Conservation (phyloP, 2,329 filamentous ascomycete genomes). For the Drechslera avenae region DNA sequence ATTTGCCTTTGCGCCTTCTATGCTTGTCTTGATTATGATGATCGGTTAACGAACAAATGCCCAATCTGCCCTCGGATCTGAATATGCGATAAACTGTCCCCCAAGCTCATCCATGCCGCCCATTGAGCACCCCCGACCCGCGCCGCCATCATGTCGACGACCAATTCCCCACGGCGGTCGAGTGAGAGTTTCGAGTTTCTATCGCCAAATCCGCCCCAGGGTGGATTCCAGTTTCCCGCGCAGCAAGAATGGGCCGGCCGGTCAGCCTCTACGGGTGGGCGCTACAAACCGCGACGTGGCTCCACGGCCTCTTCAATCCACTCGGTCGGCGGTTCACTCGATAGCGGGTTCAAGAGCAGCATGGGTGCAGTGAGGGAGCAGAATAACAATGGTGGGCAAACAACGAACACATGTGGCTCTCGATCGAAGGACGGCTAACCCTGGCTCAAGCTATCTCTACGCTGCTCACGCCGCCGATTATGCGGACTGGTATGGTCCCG, state of each 20-base stretch:
- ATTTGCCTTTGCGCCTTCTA: background rate
- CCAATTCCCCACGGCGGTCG: constrained; percentile 51
- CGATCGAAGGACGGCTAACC: constrained; percentile 18
- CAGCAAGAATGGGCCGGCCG: constrained; percentile 60
- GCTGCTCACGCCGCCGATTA: constrained; percentile 86
- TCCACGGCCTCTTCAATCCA: constrained; percentile 87
- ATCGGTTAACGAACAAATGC: background rate
- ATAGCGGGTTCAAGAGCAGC: constrained; percentile 67
- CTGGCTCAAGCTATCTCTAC: constrained; percentile 77
- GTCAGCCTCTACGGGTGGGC: constrained; percentile 52
- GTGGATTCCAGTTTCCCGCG: constrained; percentile 62
- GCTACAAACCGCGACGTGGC: constrained; percentile 67
- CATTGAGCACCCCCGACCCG: constrained; percentile 31
- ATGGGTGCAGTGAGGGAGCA: constrained; percentile 69
- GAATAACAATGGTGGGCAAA: constrained; percentile 74
- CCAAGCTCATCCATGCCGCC: constrained; percentile 40
- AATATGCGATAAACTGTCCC: constrained; percentile 21
- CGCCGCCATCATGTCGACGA: constrained; percentile 48
- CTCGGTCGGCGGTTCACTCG: constrained; percentile 83
- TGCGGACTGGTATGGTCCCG: constrained; percentile 83
- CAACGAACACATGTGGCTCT: background rate
- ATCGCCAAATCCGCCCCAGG: constrained; percentile 47
- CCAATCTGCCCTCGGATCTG: background rate
- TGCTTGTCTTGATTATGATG: background rate
- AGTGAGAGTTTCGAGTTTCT: constrained; percentile 57